A percentile compares a stretch with the other conserved stretches of the same genome.
Conservation (phyloP, 2,329 filamentous ascomycete genomes). For the Microsporum canis region DNA sequence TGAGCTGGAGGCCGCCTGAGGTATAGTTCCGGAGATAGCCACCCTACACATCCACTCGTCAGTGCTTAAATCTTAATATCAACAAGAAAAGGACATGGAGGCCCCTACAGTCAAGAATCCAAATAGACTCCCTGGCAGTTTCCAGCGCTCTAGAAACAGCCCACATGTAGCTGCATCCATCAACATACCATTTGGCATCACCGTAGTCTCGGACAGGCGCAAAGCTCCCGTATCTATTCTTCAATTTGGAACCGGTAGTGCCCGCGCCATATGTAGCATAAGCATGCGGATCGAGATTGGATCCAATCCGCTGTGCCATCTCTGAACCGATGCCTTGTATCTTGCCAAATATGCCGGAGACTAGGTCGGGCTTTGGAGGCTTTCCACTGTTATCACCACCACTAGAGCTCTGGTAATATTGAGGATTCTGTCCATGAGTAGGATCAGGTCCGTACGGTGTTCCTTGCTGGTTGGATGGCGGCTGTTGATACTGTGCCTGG, state of each 20-base stretch:
- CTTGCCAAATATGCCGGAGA: slow-evolving; percentile 44
- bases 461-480: slow-evolving; percentile 4
- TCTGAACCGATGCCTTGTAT: slow-evolving; percentile 43
- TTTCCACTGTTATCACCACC: slow-evolving; percentile 17
- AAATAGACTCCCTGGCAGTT: slow-evolving; percentile 80
- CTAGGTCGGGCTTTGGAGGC: slow-evolving; percentile 26
- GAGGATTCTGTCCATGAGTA: slow-evolving; percentile 20
- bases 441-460: slow-evolving; percentile 14
- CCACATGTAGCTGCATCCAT: slow-evolving; percentile 92
- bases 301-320: slow-evolving; percentile 40
- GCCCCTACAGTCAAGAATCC: slow-evolving; percentile 79
- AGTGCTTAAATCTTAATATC: slow-evolving; percentile 51
- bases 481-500: slow-evolving; percentile 5
- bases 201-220: slow-evolving; percentile 80
- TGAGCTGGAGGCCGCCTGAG: slow-evolving; percentile 70
- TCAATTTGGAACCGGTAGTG: slow-evolving; percentile 51
- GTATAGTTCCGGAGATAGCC: slow-evolving; percentile 82
- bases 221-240: slow-evolving; percentile 76
- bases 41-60: slow-evolving; percentile 51
- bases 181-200: slow-evolving; percentile 91
- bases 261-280: slow-evolving; percentile 34
- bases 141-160: slow-evolving; percentile 86
- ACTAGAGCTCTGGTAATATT: slow-evolving; percentile 17
- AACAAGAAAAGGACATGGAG: background rate
- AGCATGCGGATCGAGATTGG: slow-evolving; percentile 37